Evolutionary conservation across 176 grass and related monocot species (phyloP), one percentile per base, ranked within the genome.

Genomic region (Microstegium vimineum): DNA sequence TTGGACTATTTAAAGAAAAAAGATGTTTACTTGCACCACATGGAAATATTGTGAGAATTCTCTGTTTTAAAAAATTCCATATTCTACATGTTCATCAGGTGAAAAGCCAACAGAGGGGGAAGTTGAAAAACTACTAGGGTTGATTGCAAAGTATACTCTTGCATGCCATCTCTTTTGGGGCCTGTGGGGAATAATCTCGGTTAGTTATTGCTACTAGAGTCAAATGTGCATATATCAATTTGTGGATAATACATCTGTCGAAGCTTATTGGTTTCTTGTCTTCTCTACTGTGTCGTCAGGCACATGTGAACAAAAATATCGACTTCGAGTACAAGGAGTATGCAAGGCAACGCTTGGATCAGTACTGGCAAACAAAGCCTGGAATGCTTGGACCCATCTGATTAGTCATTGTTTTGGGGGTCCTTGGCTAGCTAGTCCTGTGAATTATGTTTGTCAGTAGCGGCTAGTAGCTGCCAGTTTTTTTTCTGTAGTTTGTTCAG

Each of bases 131-230:
- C 81, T 95, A 62, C 82, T 95, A 40, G 66, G 69, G 66, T 74
- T 81, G 62, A 90, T 95, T 79, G 84, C 85, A 69, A 99, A 87
- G 38, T 92, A 95, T 69, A 31, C 80, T 85, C 87, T 90, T 73
- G 83, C 87, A 57, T 91, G 87, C 78, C 93, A 98, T 87, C 82
- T 95, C 76, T 86, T 95, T 31, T 99, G 93, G 96, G 96, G 91
- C 47, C 93, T 95, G 13, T 99, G 93, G 93, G 96, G 93, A 86
- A 83, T 95, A 71, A 90, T 99, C 32, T 99, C 93, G 10, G 96
- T 99, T 79, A 86, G 89, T 38, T 61, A 31, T 37, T 20, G 52
- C 45, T 40, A 54, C 35, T 46, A 10, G 34, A 1, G 17, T 43
- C 69, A 66, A 69, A 32, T 22, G 10, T 15, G 4, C 22, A 59